phyloP scores from a whole-genome alignment of 73 alveolate genomes.

The Diophrys sp. region DNA sequence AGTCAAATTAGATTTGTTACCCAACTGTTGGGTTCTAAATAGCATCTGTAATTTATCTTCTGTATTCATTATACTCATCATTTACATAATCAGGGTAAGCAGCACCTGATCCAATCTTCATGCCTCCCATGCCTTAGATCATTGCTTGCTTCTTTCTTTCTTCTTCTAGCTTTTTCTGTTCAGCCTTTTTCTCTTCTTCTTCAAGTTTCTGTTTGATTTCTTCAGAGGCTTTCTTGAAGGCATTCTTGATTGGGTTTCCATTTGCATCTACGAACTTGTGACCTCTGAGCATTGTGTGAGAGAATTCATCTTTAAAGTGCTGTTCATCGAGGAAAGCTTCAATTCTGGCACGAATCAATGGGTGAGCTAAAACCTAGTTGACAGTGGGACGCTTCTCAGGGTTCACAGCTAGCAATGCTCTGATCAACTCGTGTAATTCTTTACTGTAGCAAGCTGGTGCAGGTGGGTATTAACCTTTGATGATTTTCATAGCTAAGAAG shows the following conservation, averaged over 20 bases:
- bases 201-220: not conserved
- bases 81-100: not conserved
- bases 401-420: conserved; percentile 54
- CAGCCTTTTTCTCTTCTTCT: not conserved
- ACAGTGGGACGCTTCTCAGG: conserved; percentile 71
- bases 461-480: not conserved
- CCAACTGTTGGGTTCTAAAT: not conserved
- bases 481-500: not conserved
- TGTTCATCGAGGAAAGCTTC: conserved; percentile 60
- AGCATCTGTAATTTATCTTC: not conserved
- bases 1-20: not conserved
- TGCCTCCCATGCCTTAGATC: not conserved
- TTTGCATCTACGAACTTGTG: not conserved
- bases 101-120: not conserved
- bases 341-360: conserved; percentile 56
- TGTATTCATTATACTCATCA: not conserved
- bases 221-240: not conserved
- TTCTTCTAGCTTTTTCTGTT: not conserved
- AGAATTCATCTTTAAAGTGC: conserved; percentile 64
- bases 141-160: not conserved
- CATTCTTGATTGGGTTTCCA: conserved; percentile 8
- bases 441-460: conserved; percentile 37
- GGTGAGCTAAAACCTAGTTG: conserved; percentile 33
- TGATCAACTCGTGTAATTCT: conserved; percentile 49
- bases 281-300: conserved; percentile 14